A percentile compares a stretch with the other conserved stretches of the same genome.
Conservation (phyloP, 1,284 basidiomycete genomes). For the Volvariella surrecta region DNA sequence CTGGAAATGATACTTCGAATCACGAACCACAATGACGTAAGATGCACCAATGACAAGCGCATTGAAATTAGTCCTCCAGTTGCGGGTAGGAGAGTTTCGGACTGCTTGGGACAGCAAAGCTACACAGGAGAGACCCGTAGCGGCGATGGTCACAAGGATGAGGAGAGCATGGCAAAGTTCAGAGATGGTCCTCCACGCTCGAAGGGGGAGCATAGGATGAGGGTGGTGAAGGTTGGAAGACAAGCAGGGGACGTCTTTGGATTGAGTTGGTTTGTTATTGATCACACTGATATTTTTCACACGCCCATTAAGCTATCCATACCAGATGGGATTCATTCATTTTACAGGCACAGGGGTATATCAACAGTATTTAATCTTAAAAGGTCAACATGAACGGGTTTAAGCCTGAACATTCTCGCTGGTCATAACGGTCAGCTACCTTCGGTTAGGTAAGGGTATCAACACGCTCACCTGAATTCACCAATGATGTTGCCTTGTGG, state of each 20-base stretch:
- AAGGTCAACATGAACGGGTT: background rate
- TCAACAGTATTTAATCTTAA: too few species aligned
- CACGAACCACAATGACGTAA: constrained; percentile 52
- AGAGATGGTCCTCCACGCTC: constrained; percentile 26
- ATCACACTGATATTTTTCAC: too few species aligned
- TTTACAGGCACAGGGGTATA: too few species aligned
- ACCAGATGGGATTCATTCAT: too few species aligned
- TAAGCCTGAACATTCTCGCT: constrained; percentile 36
- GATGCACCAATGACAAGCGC: constrained; percentile 55
- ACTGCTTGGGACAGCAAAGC: constrained; percentile 63
- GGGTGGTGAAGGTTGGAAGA: too few species aligned
- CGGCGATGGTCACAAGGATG: constrained; percentile 44
- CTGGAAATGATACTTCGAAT: background rate
- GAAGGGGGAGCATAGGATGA: too few species aligned
- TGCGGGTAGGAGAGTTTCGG: constrained; percentile 42
- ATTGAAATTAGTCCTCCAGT: constrained; percentile 55
- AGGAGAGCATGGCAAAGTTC: constrained; percentile 40
- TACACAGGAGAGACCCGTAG: constrained; percentile 51
- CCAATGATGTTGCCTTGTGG: constrained; percentile 57
- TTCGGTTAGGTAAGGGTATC: background rate
- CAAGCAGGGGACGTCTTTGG: too few species aligned
- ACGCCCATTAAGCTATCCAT: too few species aligned
- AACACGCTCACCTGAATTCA: constrained; percentile 43
- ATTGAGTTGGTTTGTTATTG: too few species aligned
- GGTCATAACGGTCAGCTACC: background rate